phyloP scores from a whole-genome alignment of 202 grass and related monocot genomes.

The Carex arenaria region DNA sequence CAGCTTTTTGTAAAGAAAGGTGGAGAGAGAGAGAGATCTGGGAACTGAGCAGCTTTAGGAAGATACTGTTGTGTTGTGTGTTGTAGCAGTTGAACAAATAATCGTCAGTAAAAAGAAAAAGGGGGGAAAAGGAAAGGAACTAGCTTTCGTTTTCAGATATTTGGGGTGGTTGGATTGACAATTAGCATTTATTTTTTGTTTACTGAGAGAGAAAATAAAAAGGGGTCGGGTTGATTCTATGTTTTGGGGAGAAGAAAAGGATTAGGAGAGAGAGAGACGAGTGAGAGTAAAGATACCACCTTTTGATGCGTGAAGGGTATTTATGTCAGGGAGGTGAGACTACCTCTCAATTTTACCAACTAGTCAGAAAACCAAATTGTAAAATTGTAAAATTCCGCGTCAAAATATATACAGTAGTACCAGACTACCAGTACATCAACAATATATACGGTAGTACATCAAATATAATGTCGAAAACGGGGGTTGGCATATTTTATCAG shows the following conservation, averaged over 20 bases:
- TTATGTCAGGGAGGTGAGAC: not conserved
- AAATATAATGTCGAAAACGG: not conserved
- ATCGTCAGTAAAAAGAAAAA: constrained; percentile 46
- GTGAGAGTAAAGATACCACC: not conserved
- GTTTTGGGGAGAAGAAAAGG: constrained; percentile 46
- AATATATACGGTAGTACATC: not conserved
- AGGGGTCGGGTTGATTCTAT: constrained; percentile 32
- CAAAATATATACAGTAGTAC: not conserved
- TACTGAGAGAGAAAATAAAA: not conserved
- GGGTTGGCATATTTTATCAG: not conserved
- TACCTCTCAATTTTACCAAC: not conserved
- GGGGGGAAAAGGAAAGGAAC: not conserved
- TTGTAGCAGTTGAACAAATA: constrained; percentile 51
- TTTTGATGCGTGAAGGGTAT: not conserved
- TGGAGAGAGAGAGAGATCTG: not conserved
- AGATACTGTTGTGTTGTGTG: constrained; percentile 29
- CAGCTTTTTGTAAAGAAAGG: constrained; percentile 15
- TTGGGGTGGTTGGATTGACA: not conserved
- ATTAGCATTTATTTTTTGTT: constrained; percentile 15
- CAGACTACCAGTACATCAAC: not conserved
- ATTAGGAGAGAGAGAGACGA: not conserved
- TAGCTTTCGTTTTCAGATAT: not conserved
- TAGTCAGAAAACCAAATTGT: too few species aligned
- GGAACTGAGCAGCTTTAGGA: constrained; percentile 22
- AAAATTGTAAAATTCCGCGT: not conserved